These are phyloP conservation scores for Exophiala viscosa DNA, from an alignment of 2,329 filamentous ascomycete species.

Conservation along the genomic window DNA sequence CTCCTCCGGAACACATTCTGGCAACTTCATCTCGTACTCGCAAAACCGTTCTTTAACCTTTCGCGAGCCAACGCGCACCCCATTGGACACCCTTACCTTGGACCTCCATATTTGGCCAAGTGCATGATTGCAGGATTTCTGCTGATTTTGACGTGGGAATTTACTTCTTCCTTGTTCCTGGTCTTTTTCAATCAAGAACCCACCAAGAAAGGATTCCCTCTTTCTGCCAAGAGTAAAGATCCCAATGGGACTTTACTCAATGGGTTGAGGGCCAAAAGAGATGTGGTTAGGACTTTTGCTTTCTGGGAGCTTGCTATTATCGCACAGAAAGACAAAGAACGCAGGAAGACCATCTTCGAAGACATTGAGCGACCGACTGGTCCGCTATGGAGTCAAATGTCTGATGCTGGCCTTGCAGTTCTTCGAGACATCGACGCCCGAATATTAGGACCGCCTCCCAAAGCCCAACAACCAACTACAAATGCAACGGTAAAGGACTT, in stretches of 20 bases:
- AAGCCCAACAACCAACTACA: slow-evolving; percentile 37
- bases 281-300: slow-evolving; percentile 73
- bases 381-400: slow-evolving; percentile 77
- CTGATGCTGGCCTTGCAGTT: slow-evolving; percentile 63
- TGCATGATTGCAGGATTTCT: slow-evolving; percentile 62
- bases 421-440: slow-evolving; percentile 65
- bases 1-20: slow-evolving; percentile 63
- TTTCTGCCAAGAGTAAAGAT: slow-evolving; percentile 82
- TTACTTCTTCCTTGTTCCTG: slow-evolving; percentile 72
- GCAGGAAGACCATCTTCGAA: slow-evolving; percentile 75
- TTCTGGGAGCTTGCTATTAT: slow-evolving; percentile 89
- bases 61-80: slow-evolving; percentile 64
- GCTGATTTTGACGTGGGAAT: slow-evolving; percentile 70
- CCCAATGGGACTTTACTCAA: slow-evolving; percentile 85
- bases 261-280: slow-evolving; percentile 78
- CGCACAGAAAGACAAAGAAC: slow-evolving; percentile 67
- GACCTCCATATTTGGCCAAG: slow-evolving; percentile 40
- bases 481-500: slow-evolving; percentile 46
- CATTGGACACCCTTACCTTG: slow-evolving; percentile 54
- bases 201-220: slow-evolving; percentile 75
- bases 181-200: slow-evolving; percentile 77
- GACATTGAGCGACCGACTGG: slow-evolving; percentile 81
- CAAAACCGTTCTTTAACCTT: slow-evolving; percentile 71
- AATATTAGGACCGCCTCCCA: slow-evolving; percentile 49
- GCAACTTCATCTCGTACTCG: slow-evolving; percentile 66